Evolutionary conservation across 2,329 filamentous ascomycete species (phyloP).

Genomic region (Nothophaeocryptopus gaeumannii): DNA sequence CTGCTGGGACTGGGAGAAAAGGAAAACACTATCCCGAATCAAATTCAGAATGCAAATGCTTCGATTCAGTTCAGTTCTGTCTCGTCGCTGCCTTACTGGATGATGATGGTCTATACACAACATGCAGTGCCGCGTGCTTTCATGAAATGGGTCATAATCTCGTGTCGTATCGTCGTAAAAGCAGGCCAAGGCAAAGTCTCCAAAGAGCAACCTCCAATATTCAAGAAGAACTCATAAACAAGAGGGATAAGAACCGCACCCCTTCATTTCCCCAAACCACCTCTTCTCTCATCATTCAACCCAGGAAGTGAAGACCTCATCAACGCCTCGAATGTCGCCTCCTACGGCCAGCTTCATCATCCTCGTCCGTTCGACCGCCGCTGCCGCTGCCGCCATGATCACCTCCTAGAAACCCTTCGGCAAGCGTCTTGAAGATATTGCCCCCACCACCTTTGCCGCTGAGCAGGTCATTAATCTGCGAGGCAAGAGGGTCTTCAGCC

Average conservation of each 20-base stretch:
- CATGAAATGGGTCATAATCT: not conserved
- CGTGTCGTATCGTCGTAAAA: conserved; percentile 5
- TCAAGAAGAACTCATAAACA: not conserved
- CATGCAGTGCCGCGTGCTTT: no score
- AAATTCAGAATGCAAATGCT: no score
- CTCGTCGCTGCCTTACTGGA: no score
- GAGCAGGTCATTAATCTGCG: conserved; percentile 33
- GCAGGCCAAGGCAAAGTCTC: not conserved
- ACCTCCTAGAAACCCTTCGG: conserved; percentile 22
- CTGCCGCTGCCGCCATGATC: conserved; percentile 5
- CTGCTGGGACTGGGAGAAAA: no score
- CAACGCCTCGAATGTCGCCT: conserved; percentile 19
- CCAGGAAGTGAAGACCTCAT: not conserved
- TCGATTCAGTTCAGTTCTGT: no score
- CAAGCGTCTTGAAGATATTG: conserved; percentile 27
- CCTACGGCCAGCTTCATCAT: conserved; percentile 17
- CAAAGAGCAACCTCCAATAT: not conserved
- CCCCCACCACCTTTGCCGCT: conserved; percentile 30
- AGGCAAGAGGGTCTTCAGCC: conserved; percentile 28
- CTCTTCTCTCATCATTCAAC: no score
- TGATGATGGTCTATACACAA: no score
- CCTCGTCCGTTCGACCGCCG: conserved; percentile 9
- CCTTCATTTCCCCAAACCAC: no score
- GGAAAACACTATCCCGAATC: no score
- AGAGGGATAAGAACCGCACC: no score